phyloP scores from a whole-genome alignment of 345 rosid genomes.

The Leavenworthia alabamica region DNA sequence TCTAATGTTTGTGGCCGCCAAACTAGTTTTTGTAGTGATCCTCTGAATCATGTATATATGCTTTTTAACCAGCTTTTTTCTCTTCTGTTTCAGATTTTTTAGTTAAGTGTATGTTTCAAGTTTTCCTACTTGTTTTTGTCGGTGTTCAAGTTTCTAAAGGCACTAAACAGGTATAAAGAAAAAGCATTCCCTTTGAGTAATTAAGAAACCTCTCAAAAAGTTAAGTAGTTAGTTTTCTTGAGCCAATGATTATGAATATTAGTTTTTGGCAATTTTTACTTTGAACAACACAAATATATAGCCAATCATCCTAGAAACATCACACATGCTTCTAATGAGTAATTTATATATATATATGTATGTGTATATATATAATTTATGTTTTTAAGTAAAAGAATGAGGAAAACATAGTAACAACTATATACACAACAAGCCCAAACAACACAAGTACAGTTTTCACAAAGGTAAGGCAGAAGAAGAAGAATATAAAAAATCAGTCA shows the following conservation, averaged over 20 bases:
- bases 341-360: no score
- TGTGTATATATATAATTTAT: neutral
- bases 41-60: constrained; percentile 28
- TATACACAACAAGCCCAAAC: constrained; percentile 8
- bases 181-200: neutral
- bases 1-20: constrained; percentile 27
- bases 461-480: neutral
- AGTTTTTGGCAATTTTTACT: neutral
- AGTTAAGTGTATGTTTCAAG: neutral
- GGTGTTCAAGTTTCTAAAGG: constrained; percentile 5
- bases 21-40: constrained; percentile 21
- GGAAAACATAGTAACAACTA: constrained; percentile 10
- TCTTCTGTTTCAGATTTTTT: constrained; percentile 5
- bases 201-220: neutral
- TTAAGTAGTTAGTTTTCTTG: neutral
- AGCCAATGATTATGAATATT: neutral
- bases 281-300: neutral
- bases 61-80: constrained; percentile 5
- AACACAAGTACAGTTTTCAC: constrained; percentile 4
- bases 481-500: neutral
- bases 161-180: constrained; percentile 6
- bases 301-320: neutral
- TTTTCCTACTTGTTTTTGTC: constrained; percentile 11
- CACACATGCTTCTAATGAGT: neutral
- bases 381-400: neutral